Percentiles rank a stretch among this genome's conserved stretches.
phyloP scores from a whole-genome alignment of 176 grass and related monocot species.

The Zea luxurians region DNA sequence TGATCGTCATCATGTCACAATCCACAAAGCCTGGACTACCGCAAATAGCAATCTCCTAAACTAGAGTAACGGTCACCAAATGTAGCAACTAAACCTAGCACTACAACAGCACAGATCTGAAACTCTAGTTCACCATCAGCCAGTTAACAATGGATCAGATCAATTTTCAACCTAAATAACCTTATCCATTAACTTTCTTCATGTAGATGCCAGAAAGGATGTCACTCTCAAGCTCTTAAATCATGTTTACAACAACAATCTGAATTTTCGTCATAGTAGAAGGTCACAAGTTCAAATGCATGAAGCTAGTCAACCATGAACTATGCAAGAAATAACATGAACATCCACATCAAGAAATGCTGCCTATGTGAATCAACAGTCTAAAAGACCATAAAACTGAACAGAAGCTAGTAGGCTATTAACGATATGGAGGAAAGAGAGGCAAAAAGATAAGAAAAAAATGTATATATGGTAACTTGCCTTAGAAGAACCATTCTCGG shows the following conservation, averaged over 20 bases:
- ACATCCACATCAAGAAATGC: neutral
- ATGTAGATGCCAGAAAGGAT: constrained; percentile 4
- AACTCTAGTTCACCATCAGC: neutral
- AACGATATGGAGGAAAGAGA: neutral
- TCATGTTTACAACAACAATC: constrained; percentile 5
- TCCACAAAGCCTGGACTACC: neutral
- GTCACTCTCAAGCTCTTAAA: constrained; percentile 17
- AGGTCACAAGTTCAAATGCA: constrained; percentile 8
- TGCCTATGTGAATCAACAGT: neutral
- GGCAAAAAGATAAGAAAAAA: neutral
- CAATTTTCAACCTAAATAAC: neutral
- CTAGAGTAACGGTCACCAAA: constrained; percentile 1
- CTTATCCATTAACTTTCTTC: neutral
- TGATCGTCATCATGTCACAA: constrained; percentile 2
- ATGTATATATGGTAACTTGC: constrained; percentile 35
- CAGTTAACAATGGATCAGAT: neutral
- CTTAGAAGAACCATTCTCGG: constrained; percentile 64
- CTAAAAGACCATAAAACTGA: neutral
- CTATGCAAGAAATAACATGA: neutral
- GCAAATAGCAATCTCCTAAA: neutral
- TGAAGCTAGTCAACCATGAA: constrained; percentile 10
- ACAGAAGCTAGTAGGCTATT: neutral
- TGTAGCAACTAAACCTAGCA: neutral
- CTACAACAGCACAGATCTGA: neutral
- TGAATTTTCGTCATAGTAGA: constrained; percentile 11